Conservation (phyloP, 148 eudicot genomes). For the Silene conica region DNA sequence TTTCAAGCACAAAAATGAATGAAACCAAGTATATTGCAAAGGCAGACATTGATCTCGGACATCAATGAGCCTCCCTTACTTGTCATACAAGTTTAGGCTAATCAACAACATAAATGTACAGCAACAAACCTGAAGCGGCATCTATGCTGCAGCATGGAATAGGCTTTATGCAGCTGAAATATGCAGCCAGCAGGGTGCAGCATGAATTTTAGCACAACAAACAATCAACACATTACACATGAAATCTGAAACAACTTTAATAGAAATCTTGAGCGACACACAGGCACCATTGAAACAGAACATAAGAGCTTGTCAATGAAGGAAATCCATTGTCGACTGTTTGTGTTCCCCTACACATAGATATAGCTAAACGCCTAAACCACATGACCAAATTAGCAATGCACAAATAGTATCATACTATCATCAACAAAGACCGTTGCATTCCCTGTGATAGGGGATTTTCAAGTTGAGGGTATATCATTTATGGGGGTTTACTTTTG, state of each 20-base stretch:
- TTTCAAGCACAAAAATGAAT: neutral
- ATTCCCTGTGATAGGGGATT: no score
- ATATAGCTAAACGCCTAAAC: no score
- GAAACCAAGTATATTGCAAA: neutral
- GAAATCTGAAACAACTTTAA: neutral
- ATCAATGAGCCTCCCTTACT: neutral
- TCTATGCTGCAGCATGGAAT: neutral
- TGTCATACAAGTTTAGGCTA: neutral
- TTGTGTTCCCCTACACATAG: no score
- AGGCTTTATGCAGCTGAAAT: neutral
- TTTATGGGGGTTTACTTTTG: no score
- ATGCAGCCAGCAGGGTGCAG: neutral
- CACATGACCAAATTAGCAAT: no score
- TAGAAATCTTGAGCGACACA: neutral
- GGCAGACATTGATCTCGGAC: neutral
- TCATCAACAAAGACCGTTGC: no score
- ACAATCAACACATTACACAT: neutral
- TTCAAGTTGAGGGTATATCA: no score
- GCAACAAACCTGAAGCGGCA: neutral
- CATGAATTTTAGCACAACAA: neutral
- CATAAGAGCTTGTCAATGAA: neutral
- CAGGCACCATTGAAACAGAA: neutral
- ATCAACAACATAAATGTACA: neutral
- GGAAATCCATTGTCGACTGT: no score
- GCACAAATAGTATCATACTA: no score